A percentile compares a stretch with the other conserved stretches of the same genome.
These are phyloP conservation scores for Extremus antarcticus DNA, from an alignment of 495 filamentous ascomycete species.

Conservation along the genomic window DNA sequence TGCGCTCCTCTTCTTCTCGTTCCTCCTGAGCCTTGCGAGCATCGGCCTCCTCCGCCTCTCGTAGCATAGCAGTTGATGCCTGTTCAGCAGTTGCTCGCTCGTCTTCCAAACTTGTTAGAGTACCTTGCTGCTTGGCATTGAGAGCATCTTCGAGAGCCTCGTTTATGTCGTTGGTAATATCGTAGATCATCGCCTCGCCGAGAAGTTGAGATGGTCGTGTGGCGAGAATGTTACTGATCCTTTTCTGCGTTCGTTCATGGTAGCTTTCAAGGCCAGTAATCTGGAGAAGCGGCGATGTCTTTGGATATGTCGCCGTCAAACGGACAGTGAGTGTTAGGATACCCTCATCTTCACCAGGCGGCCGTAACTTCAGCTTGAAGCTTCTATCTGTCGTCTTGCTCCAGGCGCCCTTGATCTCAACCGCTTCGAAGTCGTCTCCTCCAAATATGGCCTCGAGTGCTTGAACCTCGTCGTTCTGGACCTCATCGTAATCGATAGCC, in stretches of 20 bases:
- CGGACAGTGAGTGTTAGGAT: constrained; percentile 55
- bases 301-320: constrained; percentile 87
- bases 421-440: constrained; percentile 75
- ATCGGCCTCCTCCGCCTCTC: constrained; percentile 25
- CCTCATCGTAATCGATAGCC: constrained; percentile 56
- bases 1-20: constrained; percentile 63
- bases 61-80: constrained; percentile 41
- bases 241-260: constrained; percentile 51
- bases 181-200: constrained; percentile 81
- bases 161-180: constrained; percentile 68
- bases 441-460: constrained; percentile 82
- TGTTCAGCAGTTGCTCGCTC: constrained; percentile 66
- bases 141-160: constrained; percentile 85
- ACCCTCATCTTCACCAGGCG: constrained; percentile 56
- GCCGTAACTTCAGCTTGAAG: constrained; percentile 68
- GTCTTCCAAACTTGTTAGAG: constrained; percentile 79
- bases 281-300: constrained; percentile 63
- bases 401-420: constrained; percentile 70
- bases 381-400: constrained; percentile 68
- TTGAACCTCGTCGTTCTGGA: constrained; percentile 79
- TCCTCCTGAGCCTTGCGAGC: constrained; percentile 27
- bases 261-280: constrained; percentile 53
- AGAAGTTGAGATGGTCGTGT: constrained; percentile 60
- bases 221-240: constrained; percentile 58
- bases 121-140: constrained; percentile 54